Base-by-base conservation (phyloP, 768 basidiomycete species). In the Sutorius australiensis region DNA sequence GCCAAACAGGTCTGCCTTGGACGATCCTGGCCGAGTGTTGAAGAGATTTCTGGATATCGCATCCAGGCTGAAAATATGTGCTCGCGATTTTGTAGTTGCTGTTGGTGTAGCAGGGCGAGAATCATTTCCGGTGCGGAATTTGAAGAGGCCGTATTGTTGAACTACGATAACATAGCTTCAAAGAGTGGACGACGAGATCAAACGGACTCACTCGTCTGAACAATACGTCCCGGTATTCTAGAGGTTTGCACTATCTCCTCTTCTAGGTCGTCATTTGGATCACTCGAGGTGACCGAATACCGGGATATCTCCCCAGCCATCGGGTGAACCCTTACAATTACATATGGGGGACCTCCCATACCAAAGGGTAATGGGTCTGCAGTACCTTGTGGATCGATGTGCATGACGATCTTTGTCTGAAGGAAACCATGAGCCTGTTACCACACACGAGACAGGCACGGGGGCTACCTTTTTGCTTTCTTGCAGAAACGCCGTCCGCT, bases 21-120 rank as follows among this genome's bases (percentile, higher is more conserved):
- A 73, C 11, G 80, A 81, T 9, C 85, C 88, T 30, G 86, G 79
- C 3, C 83, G 80, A 6, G 81, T 66, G 61, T 80, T 83, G 72
- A 97, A 95, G 28, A 98, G 77, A 68, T 92, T 94, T 40, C 92
- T 82, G 17, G 92, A 93, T 60, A 98, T 87, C 17, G 83, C 87
- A 63, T 98, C 94, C 48, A 98, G 77, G 32, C 89, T 85, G 65
- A 95, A 92, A 46, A 92, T 90, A n/a, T 87, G 83, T 2, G 85
- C 89, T 56, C 81, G 75, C 16, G 81, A 77, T 36, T 88, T 84
- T n/a, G 84, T 80, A 42, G 77, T 81, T 1, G 83, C 80, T 0
- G 89, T 90, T 4, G 94, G 95, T 0, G 94, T 98, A 2, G 86
- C 81, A 6, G 95, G 94, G n/a, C 80, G 71, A 21, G 94, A 86